Percentiles rank a stretch among this genome's conserved stretches.
These are phyloP conservation scores for Mitragyna speciosa DNA, from an alignment of 257 asterid genomes.

Conservation along the genomic window DNA sequence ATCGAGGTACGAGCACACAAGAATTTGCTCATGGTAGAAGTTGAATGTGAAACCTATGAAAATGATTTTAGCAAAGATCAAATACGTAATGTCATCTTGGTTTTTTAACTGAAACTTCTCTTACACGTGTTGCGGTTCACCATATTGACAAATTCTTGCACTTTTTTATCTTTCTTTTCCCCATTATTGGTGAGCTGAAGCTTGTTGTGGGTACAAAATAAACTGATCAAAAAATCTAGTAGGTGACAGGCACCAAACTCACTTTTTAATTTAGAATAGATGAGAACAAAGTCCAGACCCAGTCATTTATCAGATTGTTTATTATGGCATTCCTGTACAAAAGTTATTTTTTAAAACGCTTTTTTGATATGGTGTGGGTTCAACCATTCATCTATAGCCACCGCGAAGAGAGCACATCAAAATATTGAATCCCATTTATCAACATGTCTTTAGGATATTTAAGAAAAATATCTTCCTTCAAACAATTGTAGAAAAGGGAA, in stretches of 20 bases:
- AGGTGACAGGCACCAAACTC: not conserved
- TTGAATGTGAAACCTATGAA: too few relatives aligned
- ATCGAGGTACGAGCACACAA: too few relatives aligned
- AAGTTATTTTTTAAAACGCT: not conserved
- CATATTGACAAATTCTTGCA: not conserved
- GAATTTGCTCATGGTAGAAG: too few relatives aligned
- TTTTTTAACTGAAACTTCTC: not conserved
- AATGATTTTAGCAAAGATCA: too few relatives aligned
- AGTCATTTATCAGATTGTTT: slow-evolving; percentile 1
- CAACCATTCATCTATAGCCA: slow-evolving; percentile 8
- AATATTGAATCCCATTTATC: not conserved
- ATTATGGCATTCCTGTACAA: not conserved
- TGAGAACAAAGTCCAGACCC: not conserved
- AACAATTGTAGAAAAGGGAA: not conserved
- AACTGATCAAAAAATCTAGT: not conserved
- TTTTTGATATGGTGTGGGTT: slow-evolving; percentile 6
- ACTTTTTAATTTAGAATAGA: not conserved
- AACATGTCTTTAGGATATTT: not conserved
- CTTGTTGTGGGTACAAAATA: not conserved
- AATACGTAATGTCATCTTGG: too few relatives aligned
- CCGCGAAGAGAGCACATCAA: not conserved
- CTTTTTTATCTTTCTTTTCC: not conserved
- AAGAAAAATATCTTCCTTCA: slow-evolving; percentile 12
- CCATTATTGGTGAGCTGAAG: not conserved
- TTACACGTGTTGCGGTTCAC: not conserved